Evolutionary conservation across 169 alveolate genomes (phyloP).

Genomic region (Plasmodium vivax): DNA sequence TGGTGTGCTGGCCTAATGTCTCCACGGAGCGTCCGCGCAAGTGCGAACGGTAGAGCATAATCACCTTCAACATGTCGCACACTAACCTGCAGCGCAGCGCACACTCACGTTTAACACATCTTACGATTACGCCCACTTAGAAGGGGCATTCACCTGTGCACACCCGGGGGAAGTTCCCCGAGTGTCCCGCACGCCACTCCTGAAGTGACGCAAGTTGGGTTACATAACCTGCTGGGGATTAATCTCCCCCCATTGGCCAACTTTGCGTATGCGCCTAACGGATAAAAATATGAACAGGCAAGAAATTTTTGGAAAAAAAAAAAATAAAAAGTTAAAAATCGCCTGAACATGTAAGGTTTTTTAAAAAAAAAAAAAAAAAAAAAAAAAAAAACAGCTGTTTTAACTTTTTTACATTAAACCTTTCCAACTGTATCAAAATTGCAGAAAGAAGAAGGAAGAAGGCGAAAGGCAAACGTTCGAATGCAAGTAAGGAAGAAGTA

Average conservation of each 20-base stretch:
- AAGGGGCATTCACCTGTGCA: neutral
- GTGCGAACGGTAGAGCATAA: neutral
- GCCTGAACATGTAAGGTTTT: neutral
- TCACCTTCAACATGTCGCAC: neutral
- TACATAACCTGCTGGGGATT: neutral
- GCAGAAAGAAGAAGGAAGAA: neutral
- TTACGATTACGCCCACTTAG: neutral
- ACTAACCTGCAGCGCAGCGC: no score
- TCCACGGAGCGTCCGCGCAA: neutral
- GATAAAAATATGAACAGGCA: neutral
- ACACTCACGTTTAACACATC: neutral
- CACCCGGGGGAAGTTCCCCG: neutral
- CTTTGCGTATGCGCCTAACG: neutral
- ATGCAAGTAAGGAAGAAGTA: neutral
- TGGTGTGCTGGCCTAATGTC: neutral
- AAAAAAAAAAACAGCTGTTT: neutral
- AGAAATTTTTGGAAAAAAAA: neutral
- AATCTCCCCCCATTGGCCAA: neutral
- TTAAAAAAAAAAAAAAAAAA: neutral
- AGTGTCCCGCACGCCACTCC: neutral
- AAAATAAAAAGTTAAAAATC: neutral
- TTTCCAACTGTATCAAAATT: neutral
- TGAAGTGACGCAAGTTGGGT: neutral
- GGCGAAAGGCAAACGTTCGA: neutral
- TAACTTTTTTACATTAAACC: neutral